A percentile compares a stretch with the other conserved stretches of the same genome.
These are phyloP conservation scores for Saccharomycopsis crataegensis DNA, from an alignment of 1,139 yeast genomes.

Conservation along the genomic window DNA sequence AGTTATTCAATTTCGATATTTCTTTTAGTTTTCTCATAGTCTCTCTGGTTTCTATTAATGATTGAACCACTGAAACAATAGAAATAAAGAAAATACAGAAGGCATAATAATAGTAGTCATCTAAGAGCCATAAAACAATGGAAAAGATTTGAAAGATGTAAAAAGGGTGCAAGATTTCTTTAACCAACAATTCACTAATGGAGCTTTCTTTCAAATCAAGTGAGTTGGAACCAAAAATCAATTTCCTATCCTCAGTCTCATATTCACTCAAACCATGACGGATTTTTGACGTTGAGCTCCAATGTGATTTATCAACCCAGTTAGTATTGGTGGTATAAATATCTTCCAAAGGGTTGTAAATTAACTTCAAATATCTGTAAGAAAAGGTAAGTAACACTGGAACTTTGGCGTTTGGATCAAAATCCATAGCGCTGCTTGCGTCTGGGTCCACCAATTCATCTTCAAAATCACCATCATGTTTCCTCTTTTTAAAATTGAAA, in stretches of 20 bases:
- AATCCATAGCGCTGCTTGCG: constrained; percentile 5
- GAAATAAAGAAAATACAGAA: constrained; percentile 86
- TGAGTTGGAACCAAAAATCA: constrained; percentile 71
- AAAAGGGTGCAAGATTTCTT: constrained; percentile 91
- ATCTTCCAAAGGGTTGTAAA: constrained; percentile 82
- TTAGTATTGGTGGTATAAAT: constrained; percentile 74
- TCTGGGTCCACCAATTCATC: constrained; percentile 7
- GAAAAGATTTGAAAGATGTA: constrained; percentile 92
- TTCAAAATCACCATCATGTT: constrained; percentile 18
- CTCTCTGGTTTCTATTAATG: constrained; percentile 74
- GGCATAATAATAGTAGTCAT: constrained; percentile 89
- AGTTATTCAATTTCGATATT: constrained; percentile 38
- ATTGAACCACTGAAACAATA: constrained; percentile 65
- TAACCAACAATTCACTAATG: constrained; percentile 55
- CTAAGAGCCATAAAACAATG: constrained; percentile 83
- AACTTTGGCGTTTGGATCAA: constrained; percentile 26
- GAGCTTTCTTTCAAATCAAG: constrained; percentile 75
- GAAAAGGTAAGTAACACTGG: constrained; percentile 64
- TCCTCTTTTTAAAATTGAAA: constrained; percentile 33
- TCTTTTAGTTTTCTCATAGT: constrained; percentile 68
- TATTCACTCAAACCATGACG: constrained; percentile 69
- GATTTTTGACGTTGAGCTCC: constrained; percentile 55
- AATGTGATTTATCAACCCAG: constrained; percentile 70
- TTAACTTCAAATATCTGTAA: constrained; percentile 76
- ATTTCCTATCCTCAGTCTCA: constrained; percentile 55